These are phyloP conservation scores for Tanacetum coccineum DNA, from an alignment of 129 eudicot genomes.

Conservation along the genomic window DNA sequence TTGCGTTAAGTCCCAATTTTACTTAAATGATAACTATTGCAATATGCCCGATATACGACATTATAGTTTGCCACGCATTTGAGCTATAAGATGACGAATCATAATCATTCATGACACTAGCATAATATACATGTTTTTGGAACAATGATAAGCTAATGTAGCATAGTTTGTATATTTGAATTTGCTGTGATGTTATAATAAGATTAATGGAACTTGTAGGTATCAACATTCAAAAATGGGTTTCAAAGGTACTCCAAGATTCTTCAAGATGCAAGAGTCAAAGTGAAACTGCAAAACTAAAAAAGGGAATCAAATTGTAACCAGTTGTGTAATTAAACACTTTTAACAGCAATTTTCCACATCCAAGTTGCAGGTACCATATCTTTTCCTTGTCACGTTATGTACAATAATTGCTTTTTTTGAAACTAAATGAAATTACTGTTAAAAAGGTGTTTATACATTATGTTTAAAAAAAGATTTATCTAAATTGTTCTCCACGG, in stretches of 20 bases:
- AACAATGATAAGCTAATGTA: too few relatives aligned
- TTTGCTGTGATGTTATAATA: background rate
- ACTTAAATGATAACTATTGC: background rate
- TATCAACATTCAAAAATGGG: slow-evolving; percentile 62
- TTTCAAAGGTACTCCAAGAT: slow-evolving; percentile 63
- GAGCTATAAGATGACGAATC: background rate
- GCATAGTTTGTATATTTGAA: background rate
- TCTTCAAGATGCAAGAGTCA: slow-evolving; percentile 56
- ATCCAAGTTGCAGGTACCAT: slow-evolving; percentile 50
- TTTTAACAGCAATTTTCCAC: slow-evolving; percentile 23
- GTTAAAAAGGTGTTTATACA: too few relatives aligned
- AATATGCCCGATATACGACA: background rate
- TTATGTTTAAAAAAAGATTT: too few relatives aligned
- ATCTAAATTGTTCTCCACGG: too few relatives aligned
- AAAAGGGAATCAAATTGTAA: slow-evolving; percentile 11
- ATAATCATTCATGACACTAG: too few relatives aligned
- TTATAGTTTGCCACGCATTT: background rate
- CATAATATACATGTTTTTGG: too few relatives aligned
- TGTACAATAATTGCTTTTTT: slow-evolving; percentile 2
- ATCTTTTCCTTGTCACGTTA: slow-evolving; percentile 12
- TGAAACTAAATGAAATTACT: background rate
- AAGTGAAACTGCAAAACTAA: slow-evolving; percentile 44
- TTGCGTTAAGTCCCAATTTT: background rate
- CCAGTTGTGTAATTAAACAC: background rate
- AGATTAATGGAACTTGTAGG: slow-evolving; percentile 32